phyloP scores from a whole-genome alignment of 768 basidiomycete species.

The Rhizopogon roseolus region DNA sequence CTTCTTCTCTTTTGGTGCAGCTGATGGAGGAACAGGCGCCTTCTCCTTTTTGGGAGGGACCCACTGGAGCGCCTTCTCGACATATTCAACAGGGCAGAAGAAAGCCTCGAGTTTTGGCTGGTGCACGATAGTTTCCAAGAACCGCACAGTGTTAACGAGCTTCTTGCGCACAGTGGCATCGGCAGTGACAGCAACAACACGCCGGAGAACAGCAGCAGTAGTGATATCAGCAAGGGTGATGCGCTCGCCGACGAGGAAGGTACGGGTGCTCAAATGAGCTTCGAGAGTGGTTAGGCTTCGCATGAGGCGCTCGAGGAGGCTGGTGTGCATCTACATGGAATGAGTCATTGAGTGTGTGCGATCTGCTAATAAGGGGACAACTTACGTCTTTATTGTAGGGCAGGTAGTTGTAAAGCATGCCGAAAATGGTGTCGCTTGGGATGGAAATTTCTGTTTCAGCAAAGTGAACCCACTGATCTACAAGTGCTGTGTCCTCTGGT shows the following conservation, averaged over 20 bases:
- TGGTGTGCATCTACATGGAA: slow-evolving; percentile 49
- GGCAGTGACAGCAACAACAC: slow-evolving; percentile 49
- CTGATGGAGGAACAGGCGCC: slow-evolving; percentile 42
- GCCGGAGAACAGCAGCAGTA: slow-evolving; percentile 55
- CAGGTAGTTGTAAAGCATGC: slow-evolving; percentile 42
- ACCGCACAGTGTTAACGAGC: slow-evolving; percentile 75
- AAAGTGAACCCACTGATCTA: slow-evolving; percentile 85
- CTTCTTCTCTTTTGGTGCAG: slow-evolving; percentile 43
- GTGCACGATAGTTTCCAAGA: slow-evolving; percentile 83
- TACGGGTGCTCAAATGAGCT: slow-evolving; percentile 66
- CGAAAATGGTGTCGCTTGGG: slow-evolving; percentile 31
- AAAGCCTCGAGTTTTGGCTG: slow-evolving; percentile 71
- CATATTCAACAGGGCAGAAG: slow-evolving; percentile 54
- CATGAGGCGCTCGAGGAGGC: slow-evolving; percentile 46
- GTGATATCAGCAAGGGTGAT: slow-evolving; percentile 89
- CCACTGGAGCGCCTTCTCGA: slow-evolving; percentile 69
- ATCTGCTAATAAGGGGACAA: slow-evolving; percentile 5
- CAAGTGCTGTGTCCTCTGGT: slow-evolving; percentile 60
- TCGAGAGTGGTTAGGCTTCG: slow-evolving; percentile 67
- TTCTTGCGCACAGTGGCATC: slow-evolving; percentile 65
- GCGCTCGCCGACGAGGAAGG: slow-evolving; percentile 91
- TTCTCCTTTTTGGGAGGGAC: slow-evolving; percentile 74
- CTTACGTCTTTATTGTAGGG: slow-evolving; percentile 84
- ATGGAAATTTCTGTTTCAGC: slow-evolving; percentile 58
- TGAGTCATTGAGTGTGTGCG: neutral